Base-by-base conservation (phyloP, 2,329 filamentous ascomycete species). In the Kalaharituber pfeilii region DNA sequence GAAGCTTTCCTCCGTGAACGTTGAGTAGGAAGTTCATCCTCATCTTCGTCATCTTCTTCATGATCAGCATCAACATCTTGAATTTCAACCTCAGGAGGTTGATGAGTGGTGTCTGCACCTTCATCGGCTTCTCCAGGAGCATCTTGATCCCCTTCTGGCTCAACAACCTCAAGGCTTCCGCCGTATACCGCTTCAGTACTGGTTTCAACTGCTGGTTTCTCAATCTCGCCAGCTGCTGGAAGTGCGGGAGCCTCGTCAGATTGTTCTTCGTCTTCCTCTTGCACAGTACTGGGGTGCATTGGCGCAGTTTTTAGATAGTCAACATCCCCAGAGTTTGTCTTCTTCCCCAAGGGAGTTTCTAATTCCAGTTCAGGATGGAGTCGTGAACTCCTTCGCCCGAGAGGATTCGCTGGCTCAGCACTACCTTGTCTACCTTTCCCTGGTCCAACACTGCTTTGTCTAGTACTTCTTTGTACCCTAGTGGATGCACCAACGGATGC, bases 1-100 rank as follows among this genome's bases (percentile, higher is more conserved):
- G 22, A 45, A 59, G 64, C 51, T 52, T 67, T 59, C 72, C 70
- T 56, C 5, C 73, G 70, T 49, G 68, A 67, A 57, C 72, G 68
- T 39, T 69, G 70, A 18, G 74, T 69, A 5, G 77, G 74, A 3
- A 66, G 68, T 36, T 77, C 76, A 55, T 80, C 77, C 8, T 78
- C 74, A n/a, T 75, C 71, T n/a, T 72, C 72, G 3, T 75, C 73
- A 20, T 77, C 71, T 8, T 67, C 66, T 18, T 65, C 65, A 24
- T 64, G 65, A 6, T 63, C 52, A 27, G 22, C 61, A 24, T 57
- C 55, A 15, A 62, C 64, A 29, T 51, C 51, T 5, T 61, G 39
- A 20, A 44, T 50, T 29, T 57, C 58, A n/a, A 66, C 55, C 33
- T 50, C 53, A 44, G 56, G 57, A 47, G 63, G 57, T 45, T 63